These are phyloP conservation scores for Tieghemostelium lacteum DNA, from an alignment of 78 protist genomes.

Conservation along the genomic window DNA sequence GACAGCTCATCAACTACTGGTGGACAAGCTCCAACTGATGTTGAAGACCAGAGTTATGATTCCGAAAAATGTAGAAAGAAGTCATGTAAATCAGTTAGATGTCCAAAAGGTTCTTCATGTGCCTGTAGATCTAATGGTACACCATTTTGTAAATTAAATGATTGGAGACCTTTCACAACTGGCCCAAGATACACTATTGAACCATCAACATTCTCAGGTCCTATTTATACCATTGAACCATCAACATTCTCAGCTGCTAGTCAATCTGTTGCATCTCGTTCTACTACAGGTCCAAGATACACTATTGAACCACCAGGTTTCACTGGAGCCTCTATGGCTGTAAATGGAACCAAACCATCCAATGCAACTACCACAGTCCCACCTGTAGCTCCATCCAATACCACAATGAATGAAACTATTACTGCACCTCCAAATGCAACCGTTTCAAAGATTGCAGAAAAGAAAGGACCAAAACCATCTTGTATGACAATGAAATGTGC, in stretches of 20 bases:
- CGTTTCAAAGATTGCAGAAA: background rate
- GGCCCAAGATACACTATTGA: background rate
- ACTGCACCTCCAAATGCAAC: background rate
- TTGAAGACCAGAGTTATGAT: too few relatives aligned
- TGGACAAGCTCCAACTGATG: too few relatives aligned
- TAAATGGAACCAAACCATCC: background rate
- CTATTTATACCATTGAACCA: background rate
- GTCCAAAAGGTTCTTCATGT: too few relatives aligned
- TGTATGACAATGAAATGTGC: background rate
- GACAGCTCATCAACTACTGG: too few relatives aligned
- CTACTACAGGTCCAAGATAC: background rate
- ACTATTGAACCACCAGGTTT: background rate
- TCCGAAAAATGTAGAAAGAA: too few relatives aligned
- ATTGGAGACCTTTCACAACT: too few relatives aligned
- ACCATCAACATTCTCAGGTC: background rate
- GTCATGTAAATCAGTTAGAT: too few relatives aligned
- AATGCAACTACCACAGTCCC: background rate
- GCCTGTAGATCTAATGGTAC: too few relatives aligned
- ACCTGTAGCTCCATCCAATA: background rate
- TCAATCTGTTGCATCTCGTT: background rate
- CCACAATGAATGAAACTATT: background rate
- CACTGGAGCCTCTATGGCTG: background rate
- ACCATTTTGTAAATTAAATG: too few relatives aligned
- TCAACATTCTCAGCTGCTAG: background rate
- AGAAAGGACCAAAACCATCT: background rate